Conservation (phyloP, 805 yeast species). For the Lachancea nothofagi region DNA sequence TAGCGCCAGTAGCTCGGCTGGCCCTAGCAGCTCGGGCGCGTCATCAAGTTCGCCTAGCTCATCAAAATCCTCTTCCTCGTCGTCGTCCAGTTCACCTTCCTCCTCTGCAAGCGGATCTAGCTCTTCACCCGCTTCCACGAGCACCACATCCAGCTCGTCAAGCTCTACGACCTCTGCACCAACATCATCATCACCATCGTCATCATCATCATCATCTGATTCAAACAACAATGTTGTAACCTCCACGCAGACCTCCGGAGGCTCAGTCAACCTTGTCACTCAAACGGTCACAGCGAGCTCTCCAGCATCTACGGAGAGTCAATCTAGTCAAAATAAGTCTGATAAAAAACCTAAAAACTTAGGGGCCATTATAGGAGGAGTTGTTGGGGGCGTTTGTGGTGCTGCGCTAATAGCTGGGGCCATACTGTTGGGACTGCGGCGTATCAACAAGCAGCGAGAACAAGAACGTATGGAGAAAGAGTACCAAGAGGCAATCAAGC, state of each 20-base stretch:
- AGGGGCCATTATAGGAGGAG: slow-evolving; percentile 63
- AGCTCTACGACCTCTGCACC: no score
- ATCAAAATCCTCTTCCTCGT: slow-evolving; percentile 6
- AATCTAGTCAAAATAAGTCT: not conserved
- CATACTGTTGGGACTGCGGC: slow-evolving; percentile 37
- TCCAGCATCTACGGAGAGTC: slow-evolving; percentile 9
- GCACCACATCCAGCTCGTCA: no score
- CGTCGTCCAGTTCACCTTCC: slow-evolving; percentile 5
- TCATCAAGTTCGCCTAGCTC: slow-evolving; percentile 11
- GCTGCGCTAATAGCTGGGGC: slow-evolving; percentile 38
- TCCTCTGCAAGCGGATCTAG: slow-evolving; percentile 25
- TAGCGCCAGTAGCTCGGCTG: not conserved
- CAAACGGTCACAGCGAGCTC: slow-evolving; percentile 16
- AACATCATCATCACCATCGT: slow-evolving; percentile 7
- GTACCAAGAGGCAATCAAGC: slow-evolving; percentile 51
- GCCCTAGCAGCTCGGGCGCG: slow-evolving; percentile 7
- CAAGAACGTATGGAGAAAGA: slow-evolving; percentile 51
- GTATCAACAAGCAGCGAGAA: slow-evolving; percentile 35
- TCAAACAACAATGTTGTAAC: slow-evolving; percentile 9
- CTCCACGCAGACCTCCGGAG: slow-evolving; percentile 3
- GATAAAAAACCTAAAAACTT: slow-evolving; percentile 21
- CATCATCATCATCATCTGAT: slow-evolving; percentile 5
- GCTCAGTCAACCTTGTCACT: slow-evolving; percentile 4
- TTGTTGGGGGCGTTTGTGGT: slow-evolving; percentile 51
- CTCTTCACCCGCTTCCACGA: slow-evolving; percentile 15